These are phyloP conservation scores for Clarireedia homoeocarpa DNA, from an alignment of 2,329 filamentous ascomycete genomes.

Conservation along the genomic window DNA sequence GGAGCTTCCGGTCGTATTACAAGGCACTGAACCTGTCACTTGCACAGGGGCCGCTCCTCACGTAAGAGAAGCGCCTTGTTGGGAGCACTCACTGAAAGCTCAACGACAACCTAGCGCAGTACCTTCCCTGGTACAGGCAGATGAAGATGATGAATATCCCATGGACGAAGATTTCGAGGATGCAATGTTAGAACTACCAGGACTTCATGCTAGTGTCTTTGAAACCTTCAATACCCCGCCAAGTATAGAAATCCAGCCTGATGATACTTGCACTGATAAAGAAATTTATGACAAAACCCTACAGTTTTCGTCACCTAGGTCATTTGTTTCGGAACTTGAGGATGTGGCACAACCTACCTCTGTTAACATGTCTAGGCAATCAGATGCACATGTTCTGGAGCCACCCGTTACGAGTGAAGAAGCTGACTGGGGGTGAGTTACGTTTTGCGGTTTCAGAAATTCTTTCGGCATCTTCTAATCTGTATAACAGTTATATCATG, in stretches of 20 bases:
- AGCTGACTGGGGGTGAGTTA: slow-evolving; percentile 1
- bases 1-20: neutral
- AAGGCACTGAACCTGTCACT: neutral
- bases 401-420: slow-evolving; percentile 3
- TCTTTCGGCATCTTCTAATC: neutral
- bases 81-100: neutral
- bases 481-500: neutral
- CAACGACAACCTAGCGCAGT: neutral
- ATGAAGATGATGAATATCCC: slow-evolving; percentile 22
- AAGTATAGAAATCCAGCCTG: slow-evolving; percentile 15
- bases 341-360: neutral
- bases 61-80: neutral
- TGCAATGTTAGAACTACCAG: slow-evolving; percentile 21
- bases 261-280: slow-evolving; percentile 9
- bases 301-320: slow-evolving; percentile 22
- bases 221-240: slow-evolving; percentile 17
- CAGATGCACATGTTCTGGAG: neutral
- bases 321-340: neutral
- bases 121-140: neutral
- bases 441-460: neutral
- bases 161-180: slow-evolving; percentile 22
- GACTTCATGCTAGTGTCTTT: slow-evolving; percentile 5
- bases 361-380: slow-evolving; percentile 14
- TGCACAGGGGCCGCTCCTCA: neutral
- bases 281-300: slow-evolving; percentile 25